Base-by-base conservation (phyloP, 768 basidiomycete species). In the Boletus vinaceobasis region DNA sequence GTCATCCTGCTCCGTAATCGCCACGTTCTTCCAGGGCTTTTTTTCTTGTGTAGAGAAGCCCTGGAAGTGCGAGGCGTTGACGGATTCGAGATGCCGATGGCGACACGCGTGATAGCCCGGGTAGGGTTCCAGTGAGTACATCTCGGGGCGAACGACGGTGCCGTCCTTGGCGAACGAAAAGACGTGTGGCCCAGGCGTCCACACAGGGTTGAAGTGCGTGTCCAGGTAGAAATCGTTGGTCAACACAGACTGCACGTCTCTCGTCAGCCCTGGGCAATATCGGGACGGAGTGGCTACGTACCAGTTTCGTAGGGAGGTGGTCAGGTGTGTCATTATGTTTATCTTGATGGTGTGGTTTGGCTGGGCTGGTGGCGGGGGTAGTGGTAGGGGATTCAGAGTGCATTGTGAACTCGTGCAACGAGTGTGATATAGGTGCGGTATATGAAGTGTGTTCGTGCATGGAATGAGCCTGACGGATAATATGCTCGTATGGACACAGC, bases 221-320 rank as follows among this genome's bases (percentile, higher is more conserved):
- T 83, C 57, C 67, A 74, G 31, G 76, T 81, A 60, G 77, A 84
- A 66, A 82, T 86, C 67, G 0, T 17, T 26, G 35, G 55, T 39
- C 15, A 10, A 31, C 14, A 5, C 23, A 23, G 40, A 32, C 54
- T 60, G 26, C 1, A 3, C 15, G 6, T 19, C 8, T 15, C 4
- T 32, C 13, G 35, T 62, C 5, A 60, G 19, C 4, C 4, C 6
- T 10, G 14, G 4, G 1, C 15, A 3, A 4, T 26, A 7, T 19
- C 14, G 5, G 23, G 17, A 35, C 5, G 9, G n/a, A 36, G 9
- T 8, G 15, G 7, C 2, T 0, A 36, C 49, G 17, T 42, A 48
- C 45, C 27, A 2, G 23, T 5, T 46, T n/a, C 23, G 17, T 21
- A 11, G 47, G 9, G 9, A 29, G 19, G 15, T 6, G 11, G 7